Percentiles rank a stretch among this genome's conserved stretches.
These are phyloP conservation scores for Allium fistulosum DNA, from an alignment of 106 monocot species.

Conservation along the genomic window DNA sequence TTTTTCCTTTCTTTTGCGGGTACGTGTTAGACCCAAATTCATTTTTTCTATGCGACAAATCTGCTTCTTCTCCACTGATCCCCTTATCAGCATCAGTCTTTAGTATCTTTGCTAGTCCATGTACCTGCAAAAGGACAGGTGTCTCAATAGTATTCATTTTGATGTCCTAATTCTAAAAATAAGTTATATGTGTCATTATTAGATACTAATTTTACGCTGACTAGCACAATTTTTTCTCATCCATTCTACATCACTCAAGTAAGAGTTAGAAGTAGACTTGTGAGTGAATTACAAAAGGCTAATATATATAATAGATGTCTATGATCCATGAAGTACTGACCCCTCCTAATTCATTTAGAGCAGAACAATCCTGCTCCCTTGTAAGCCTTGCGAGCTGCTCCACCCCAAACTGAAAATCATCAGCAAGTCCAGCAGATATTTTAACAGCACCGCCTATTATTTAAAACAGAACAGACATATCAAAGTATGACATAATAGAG, in stretches of 20 bases:
- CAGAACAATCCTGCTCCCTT: constrained; percentile 57
- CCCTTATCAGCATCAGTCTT: constrained; percentile 41
- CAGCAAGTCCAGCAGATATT: constrained; percentile 18
- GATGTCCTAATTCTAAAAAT: background rate
- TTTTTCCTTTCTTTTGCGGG: constrained; percentile 49
- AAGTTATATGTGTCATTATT: too few relatives aligned
- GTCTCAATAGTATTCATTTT: constrained; percentile 1
- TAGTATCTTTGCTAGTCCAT: constrained; percentile 32
- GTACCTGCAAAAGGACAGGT: constrained; percentile 24
- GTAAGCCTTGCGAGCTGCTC: constrained; percentile 66
- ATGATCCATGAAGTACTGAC: constrained; percentile 29
- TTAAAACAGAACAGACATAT: background rate
- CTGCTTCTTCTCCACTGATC: constrained; percentile 27
- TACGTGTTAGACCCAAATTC: constrained; percentile 46
- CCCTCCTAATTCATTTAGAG: constrained; percentile 74
- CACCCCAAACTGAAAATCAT: constrained; percentile 42
- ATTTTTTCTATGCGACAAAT: constrained; percentile 28
- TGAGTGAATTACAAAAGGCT: too few relatives aligned
- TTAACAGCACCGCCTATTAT: constrained; percentile 22
- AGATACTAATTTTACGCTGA: too few relatives aligned
- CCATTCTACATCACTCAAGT: too few relatives aligned
- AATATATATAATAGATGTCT: too few relatives aligned
- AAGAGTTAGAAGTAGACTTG: too few relatives aligned
- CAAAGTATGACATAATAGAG: background rate
- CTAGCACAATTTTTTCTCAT: too few relatives aligned